Conservation (phyloP, 768 basidiomycete genomes). For the Suillus subluteus region DNA sequence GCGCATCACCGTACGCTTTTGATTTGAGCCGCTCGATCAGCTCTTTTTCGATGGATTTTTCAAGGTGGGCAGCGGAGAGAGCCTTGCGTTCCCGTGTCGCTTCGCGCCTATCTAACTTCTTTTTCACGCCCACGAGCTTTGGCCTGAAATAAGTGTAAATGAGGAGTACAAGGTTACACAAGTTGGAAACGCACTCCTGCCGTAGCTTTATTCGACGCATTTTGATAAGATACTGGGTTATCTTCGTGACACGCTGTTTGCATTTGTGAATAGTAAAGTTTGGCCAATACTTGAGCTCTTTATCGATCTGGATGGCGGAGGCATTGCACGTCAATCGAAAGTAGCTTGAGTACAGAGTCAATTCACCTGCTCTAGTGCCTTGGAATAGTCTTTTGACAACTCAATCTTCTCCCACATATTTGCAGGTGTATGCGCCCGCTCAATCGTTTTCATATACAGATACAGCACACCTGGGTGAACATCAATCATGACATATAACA, state of each 20-base stretch:
- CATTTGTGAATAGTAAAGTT: slow-evolving; percentile 98
- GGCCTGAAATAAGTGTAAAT: slow-evolving; percentile 53
- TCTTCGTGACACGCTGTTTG: slow-evolving; percentile 98
- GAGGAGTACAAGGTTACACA: background rate
- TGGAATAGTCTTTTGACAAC: slow-evolving; percentile 91
- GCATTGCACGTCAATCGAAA: slow-evolving; percentile 1
- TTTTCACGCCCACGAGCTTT: slow-evolving; percentile 93
- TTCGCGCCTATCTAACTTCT: slow-evolving; percentile 94
- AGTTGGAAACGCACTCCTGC: slow-evolving; percentile 65
- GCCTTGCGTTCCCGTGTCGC: slow-evolving; percentile 94
- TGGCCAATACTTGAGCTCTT: slow-evolving; percentile 96
- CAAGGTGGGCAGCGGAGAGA: slow-evolving; percentile 91
- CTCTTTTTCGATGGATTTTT: slow-evolving; percentile 94
- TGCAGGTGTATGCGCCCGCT: slow-evolving; percentile 94
- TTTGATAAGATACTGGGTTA: slow-evolving; percentile 98
- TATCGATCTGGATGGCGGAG: slow-evolving; percentile 76
- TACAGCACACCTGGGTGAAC: slow-evolving; percentile 72
- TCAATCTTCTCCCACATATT: slow-evolving; percentile 98
- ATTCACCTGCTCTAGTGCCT: slow-evolving; percentile 90
- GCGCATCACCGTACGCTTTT: slow-evolving; percentile 97
- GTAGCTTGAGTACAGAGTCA: slow-evolving; percentile 2
- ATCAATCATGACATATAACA: background rate
- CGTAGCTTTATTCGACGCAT: slow-evolving; percentile 90
- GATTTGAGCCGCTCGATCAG: slow-evolving; percentile 93
- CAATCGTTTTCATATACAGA: slow-evolving; percentile 96